These are phyloP conservation scores for Candida taoyuanica DNA, from an alignment of 805 yeast species.

Conservation along the genomic window DNA sequence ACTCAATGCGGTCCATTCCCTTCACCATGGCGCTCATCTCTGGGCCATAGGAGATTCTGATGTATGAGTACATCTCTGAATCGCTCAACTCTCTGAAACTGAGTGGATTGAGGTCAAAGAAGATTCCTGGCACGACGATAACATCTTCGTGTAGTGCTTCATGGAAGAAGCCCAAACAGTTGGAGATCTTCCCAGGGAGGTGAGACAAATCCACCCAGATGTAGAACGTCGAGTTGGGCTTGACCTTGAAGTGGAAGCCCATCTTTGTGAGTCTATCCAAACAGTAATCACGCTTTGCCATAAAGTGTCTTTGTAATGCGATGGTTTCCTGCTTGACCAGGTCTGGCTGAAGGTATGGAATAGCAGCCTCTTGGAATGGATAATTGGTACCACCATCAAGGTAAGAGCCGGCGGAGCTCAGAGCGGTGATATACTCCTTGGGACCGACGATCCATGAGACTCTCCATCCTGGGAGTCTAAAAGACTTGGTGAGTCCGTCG, in stretches of 20 bases:
- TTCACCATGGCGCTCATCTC: conserved; percentile 43
- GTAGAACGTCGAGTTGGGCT: conserved; percentile 56
- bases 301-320: conserved; percentile 54
- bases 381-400: conserved; percentile 59
- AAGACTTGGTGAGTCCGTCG: conserved; percentile 58
- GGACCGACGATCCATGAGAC: conserved; percentile 63
- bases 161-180: conserved; percentile 59
- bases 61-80: conserved; percentile 55
- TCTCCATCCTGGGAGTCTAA: conserved; percentile 62
- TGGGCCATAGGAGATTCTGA: conserved; percentile 57
- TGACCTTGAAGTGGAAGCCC: conserved; percentile 49
- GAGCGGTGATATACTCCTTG: conserved; percentile 50
- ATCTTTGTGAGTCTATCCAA: conserved; percentile 42
- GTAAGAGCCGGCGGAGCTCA: conserved; percentile 55
- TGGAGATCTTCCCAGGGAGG: conserved; percentile 50
- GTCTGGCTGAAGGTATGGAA: conserved; percentile 48
- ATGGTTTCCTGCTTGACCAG: conserved; percentile 48
- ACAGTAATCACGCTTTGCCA: conserved; percentile 53
- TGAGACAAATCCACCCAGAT: conserved; percentile 54
- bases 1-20: conserved; percentile 60
- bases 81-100: conserved; percentile 44
- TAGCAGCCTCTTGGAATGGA: conserved; percentile 58
- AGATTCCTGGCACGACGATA: conserved; percentile 59
- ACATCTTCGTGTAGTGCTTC: conserved; percentile 57
- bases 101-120: conserved; percentile 55